A percentile compares a stretch with the other conserved stretches of the same genome.
These are phyloP conservation scores for Termitomyces sp. DNA, from an alignment of 768 basidiomycete genomes.

Conservation along the genomic window DNA sequence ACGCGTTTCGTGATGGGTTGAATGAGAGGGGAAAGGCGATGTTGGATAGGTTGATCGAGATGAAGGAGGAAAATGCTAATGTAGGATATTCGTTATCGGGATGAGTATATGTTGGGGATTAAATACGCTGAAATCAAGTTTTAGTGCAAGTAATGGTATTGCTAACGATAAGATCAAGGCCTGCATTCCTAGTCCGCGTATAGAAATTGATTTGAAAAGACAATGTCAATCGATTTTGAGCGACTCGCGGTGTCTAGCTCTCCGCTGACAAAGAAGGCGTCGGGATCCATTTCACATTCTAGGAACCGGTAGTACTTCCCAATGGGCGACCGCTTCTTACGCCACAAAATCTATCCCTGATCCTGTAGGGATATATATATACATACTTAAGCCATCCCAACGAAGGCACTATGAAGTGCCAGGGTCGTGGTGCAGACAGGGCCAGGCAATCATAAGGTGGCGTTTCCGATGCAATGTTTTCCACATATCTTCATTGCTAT, in stretches of 20 bases:
- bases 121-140: too few relatives aligned
- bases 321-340: neutral
- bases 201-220: too few relatives aligned
- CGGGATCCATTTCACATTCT: too few relatives aligned
- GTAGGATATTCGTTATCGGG: constrained; percentile 49
- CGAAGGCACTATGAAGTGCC: neutral
- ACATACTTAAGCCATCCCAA: neutral
- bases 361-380: too few relatives aligned
- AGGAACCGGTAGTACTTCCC: neutral
- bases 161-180: too few relatives aligned
- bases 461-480: neutral
- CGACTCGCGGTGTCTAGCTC: too few relatives aligned
- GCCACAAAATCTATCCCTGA: neutral
- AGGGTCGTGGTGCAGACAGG: neutral
- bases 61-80: constrained; percentile 39
- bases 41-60: constrained; percentile 51
- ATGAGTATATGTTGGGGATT: neutral
- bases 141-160: too few relatives aligned
- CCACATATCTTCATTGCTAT: neutral
- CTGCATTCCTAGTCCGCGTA: too few relatives aligned
- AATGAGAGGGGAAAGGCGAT: constrained; percentile 44
- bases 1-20: constrained; percentile 40
- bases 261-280: too few relatives aligned
- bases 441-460: too few relatives aligned
- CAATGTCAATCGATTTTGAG: too few relatives aligned